phyloP scores from a whole-genome alignment of 208 protist species.

The Leishmania aethiopica region DNA sequence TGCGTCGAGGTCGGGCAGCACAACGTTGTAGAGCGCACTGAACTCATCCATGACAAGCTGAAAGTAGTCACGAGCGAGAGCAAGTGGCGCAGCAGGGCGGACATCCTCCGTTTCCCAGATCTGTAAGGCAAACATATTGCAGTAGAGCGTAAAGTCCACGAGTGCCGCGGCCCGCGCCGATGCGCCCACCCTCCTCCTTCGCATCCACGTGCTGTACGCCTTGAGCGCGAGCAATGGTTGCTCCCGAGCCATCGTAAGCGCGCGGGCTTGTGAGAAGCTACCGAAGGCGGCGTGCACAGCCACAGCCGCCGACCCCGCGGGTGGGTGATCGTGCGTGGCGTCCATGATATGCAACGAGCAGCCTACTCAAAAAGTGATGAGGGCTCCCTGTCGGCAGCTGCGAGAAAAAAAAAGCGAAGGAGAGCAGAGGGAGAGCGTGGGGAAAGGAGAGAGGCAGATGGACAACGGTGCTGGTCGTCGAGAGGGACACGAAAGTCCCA shows the following conservation, averaged over 20 bases:
- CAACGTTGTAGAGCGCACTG: slow-evolving; percentile 11
- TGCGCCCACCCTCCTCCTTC: background rate
- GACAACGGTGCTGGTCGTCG: background rate
- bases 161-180: slow-evolving; percentile 16
- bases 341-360: background rate
- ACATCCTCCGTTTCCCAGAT: background rate
- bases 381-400: background rate
- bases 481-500: background rate
- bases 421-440: background rate
- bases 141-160: slow-evolving; percentile 32
- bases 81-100: background rate
- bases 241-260: slow-evolving; percentile 16
- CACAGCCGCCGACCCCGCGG: background rate
- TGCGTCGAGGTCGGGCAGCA: background rate
- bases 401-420: background rate
- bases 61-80: slow-evolving; percentile 29
- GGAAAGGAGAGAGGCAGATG: background rate
- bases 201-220: slow-evolving; percentile 37
- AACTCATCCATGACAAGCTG: slow-evolving; percentile 27
- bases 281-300: background rate
- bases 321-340: background rate
- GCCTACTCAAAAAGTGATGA: background rate
- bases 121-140: slow-evolving; percentile 30
- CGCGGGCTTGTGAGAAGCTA: slow-evolving; percentile 9
- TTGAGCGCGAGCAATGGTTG: slow-evolving; percentile 49